Evolutionary conservation across 768 basidiomycete genomes (phyloP).

Genomic region (Panellus pusillus): DNA sequence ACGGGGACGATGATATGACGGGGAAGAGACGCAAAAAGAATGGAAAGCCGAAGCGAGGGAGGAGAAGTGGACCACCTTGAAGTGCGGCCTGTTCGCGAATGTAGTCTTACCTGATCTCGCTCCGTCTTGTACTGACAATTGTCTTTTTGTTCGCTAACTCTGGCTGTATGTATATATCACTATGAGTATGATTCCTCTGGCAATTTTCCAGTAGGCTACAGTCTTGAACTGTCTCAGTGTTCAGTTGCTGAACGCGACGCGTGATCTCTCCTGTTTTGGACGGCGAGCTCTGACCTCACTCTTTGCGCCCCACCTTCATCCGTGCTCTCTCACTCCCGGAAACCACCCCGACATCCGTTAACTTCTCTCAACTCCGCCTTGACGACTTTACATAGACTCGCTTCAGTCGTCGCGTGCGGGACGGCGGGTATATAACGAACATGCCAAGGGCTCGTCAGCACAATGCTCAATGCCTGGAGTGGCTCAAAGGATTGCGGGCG

Average conservation of each 20-base stretch:
- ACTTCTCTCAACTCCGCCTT: too few species aligned
- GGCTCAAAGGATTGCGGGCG: not conserved
- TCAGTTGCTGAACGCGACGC: too few species aligned
- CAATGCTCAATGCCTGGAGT: constrained; percentile 4
- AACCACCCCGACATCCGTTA: too few species aligned
- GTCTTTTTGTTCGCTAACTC: not conserved
- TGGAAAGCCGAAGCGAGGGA: constrained; percentile 11
- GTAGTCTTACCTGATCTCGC: not conserved
- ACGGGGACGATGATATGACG: constrained; percentile 9
- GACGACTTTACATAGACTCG: too few species aligned
- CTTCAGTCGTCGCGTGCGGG: not conserved
- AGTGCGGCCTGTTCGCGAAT: not conserved
- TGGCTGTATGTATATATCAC: not conserved
- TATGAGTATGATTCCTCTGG: not conserved
- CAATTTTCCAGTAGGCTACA: too few species aligned
- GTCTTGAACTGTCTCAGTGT: too few species aligned
- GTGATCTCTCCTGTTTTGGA: too few species aligned
- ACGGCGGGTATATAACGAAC: not conserved
- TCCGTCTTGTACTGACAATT: constrained; percentile 3
- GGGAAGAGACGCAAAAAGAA: constrained; percentile 14
- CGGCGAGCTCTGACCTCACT: too few species aligned
- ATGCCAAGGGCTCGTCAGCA: constrained; percentile 9
- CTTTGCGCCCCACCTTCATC: too few species aligned
- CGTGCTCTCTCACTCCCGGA: too few species aligned
- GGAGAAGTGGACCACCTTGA: constrained; percentile 5